phyloP scores from a whole-genome alignment of 192 early-diverging fungal genomes.

The Coemansia sp. region DNA sequence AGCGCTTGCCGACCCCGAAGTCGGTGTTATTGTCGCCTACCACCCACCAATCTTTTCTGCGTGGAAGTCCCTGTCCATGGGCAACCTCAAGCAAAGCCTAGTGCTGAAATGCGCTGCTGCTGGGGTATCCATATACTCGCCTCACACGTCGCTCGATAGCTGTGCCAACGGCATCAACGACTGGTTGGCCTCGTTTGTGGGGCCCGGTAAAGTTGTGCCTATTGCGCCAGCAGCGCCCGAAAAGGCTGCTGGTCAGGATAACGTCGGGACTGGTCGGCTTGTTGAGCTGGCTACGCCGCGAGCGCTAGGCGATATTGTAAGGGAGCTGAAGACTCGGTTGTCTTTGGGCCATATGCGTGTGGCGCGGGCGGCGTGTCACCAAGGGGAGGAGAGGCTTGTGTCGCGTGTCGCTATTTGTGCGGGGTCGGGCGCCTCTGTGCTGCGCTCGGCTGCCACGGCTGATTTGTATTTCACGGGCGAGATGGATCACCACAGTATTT shows the following conservation, averaged over 20 bases:
- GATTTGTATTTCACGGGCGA: conserved; percentile 92
- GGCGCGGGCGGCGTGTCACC: conserved; percentile 61
- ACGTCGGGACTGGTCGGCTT: conserved; percentile 33
- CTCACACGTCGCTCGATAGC: conserved; percentile 88
- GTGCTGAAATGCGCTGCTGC: conserved; percentile 78
- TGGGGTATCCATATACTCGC: conserved; percentile 84
- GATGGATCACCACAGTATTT: conserved; percentile 92
- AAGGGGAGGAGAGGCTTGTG: conserved; percentile 52
- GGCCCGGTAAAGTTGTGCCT: conserved; percentile 19
- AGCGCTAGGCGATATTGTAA: conserved; percentile 20
- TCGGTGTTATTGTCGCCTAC: conserved; percentile 90
- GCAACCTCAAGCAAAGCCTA: conserved; percentile 78
- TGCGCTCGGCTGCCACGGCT: conserved; percentile 53
- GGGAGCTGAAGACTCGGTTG: conserved; percentile 50
- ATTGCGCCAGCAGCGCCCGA: conserved; percentile 37
- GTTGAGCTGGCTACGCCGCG: conserved; percentile 28
- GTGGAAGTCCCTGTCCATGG: conserved; percentile 73
- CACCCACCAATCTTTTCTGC: conserved; percentile 89
- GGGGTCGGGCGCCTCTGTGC: conserved; percentile 76
- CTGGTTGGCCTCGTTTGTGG: conserved; percentile 73
- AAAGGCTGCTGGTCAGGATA: conserved; percentile 36
- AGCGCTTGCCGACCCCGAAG: conserved; percentile 65
- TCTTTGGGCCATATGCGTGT: conserved; percentile 71
- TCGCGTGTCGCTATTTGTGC: conserved; percentile 86
- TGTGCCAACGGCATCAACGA: conserved; percentile 81